Evolutionary conservation across 2,329 filamentous ascomycete genomes (phyloP).

Genomic region (Davidsoniella eucalypti): DNA sequence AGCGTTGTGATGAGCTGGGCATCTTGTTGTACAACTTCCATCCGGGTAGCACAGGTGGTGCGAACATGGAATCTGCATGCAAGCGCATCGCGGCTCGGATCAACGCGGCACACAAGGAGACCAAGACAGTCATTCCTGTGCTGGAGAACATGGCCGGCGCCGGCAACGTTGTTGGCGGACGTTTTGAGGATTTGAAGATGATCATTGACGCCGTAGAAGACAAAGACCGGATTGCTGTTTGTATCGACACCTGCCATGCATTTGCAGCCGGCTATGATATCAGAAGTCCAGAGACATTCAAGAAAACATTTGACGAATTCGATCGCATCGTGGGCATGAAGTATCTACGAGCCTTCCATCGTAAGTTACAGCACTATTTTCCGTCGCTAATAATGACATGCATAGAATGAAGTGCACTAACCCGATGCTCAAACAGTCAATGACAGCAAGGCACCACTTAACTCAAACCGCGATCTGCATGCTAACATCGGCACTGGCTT

Average conservation of each 20-base stretch:
- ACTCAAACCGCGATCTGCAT: constrained; percentile 72
- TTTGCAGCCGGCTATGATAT: constrained; percentile 92
- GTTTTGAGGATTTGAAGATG: constrained; percentile 71
- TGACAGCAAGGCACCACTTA: constrained; percentile 82
- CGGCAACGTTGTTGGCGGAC: constrained; percentile 73
- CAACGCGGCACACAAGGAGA: constrained; percentile 66
- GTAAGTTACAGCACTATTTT: constrained; percentile 17
- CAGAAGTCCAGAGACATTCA: constrained; percentile 56
- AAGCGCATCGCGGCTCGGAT: constrained; percentile 64
- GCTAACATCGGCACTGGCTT: constrained; percentile 95
- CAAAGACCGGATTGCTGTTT: constrained; percentile 76
- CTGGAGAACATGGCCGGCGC: constrained; percentile 91
- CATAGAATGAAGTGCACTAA: neutral
- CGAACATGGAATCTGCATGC: constrained; percentile 53
- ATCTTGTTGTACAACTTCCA: constrained; percentile 97
- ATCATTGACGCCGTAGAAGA: constrained; percentile 68
- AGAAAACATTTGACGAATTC: constrained; percentile 57
- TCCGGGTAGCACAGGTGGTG: constrained; percentile 59
- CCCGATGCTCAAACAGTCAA: constrained; percentile 44
- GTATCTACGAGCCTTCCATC: constrained; percentile 72
- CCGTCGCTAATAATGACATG: neutral
- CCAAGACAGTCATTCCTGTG: constrained; percentile 60
- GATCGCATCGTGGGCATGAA: constrained; percentile 58
- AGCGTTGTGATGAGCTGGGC: constrained; percentile 68
- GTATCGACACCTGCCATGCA: constrained; percentile 90